Percentiles rank a stretch among this genome's conserved stretches.
Conservation (phyloP, 2,329 filamentous ascomycete species). For the Colletotrichum spinosum region DNA sequence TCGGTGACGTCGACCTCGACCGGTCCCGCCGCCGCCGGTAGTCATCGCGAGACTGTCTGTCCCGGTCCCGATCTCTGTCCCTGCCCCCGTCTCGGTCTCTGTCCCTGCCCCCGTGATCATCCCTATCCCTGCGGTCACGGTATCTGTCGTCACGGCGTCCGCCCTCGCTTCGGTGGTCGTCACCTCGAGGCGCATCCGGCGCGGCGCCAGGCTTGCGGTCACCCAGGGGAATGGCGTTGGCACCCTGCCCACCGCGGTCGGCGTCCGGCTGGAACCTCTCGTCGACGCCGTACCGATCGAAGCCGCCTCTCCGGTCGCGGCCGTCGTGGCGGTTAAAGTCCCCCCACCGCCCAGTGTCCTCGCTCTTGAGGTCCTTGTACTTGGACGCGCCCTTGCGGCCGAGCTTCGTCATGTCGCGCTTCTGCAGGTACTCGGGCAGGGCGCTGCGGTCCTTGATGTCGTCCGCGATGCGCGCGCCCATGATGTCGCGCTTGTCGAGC, state of each 20-base stretch:
- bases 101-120: constrained; percentile 26
- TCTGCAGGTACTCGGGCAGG: constrained; percentile 90
- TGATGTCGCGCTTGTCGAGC: constrained; percentile 83
- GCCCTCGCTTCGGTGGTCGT: constrained; percentile 53
- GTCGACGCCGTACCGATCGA: constrained; percentile 61
- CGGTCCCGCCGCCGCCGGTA: constrained; percentile 47
- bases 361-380: constrained; percentile 87
- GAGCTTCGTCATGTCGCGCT: constrained; percentile 92
- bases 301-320: constrained; percentile 45
- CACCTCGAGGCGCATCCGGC: constrained; percentile 42
- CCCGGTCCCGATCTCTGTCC: constrained; percentile 47
- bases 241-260: constrained; percentile 65
- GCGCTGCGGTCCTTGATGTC: constrained; percentile 85
- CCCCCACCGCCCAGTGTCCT: constrained; percentile 93
- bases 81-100: constrained; percentile 46
- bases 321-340: constrained; percentile 64
- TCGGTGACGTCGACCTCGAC: constrained; percentile 67
- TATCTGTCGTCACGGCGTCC: constrained; percentile 46
- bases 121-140: constrained; percentile 43
- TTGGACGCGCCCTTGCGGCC: constrained; percentile 92
- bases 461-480: constrained; percentile 85
- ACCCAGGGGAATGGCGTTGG: constrained; percentile 78
- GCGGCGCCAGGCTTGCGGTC: constrained; percentile 58
- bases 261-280: constrained; percentile 76
- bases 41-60: constrained; percentile 48